Evolutionary conservation across 257 asterid species (phyloP).

Genomic region (Anisodus tanguticus): DNA sequence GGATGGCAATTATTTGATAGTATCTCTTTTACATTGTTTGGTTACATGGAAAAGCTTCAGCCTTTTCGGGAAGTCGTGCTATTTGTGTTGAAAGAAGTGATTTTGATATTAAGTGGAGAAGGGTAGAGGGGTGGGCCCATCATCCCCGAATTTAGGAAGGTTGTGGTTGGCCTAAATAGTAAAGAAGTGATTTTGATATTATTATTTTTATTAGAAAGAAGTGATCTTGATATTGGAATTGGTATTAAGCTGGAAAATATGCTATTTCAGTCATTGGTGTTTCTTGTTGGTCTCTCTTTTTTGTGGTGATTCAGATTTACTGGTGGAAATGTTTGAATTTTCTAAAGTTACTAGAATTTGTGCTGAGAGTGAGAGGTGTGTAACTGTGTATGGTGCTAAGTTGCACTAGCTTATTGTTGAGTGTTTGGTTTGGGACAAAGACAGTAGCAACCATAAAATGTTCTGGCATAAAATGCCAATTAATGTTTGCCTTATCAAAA

Average conservation of each 20-base stretch:
- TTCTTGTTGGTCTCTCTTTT: background rate
- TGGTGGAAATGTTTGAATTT: background rate
- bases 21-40: conserved; percentile 17
- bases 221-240: conserved; percentile 12
- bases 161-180: too few relatives aligned
- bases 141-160: too few relatives aligned
- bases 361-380: conserved; percentile 3
- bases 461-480: background rate
- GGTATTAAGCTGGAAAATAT: conserved; percentile 6
- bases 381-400: background rate
- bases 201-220: background rate
- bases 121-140: background rate
- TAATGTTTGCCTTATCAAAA: background rate
- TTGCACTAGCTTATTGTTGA: background rate
- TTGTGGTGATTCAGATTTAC: background rate
- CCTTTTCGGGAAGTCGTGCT: background rate
- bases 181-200: background rate
- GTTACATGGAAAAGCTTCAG: conserved; percentile 1
- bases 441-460: background rate
- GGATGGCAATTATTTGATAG: background rate
- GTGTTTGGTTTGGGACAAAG: background rate
- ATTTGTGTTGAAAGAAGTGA: conserved; percentile 5
- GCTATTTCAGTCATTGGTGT: background rate
- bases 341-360: background rate
- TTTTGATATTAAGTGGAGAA: background rate